Percentiles rank a stretch among this genome's conserved stretches.
Evolutionary conservation across 768 basidiomycete species (phyloP).

Genomic region (Auricularia cornea): DNA sequence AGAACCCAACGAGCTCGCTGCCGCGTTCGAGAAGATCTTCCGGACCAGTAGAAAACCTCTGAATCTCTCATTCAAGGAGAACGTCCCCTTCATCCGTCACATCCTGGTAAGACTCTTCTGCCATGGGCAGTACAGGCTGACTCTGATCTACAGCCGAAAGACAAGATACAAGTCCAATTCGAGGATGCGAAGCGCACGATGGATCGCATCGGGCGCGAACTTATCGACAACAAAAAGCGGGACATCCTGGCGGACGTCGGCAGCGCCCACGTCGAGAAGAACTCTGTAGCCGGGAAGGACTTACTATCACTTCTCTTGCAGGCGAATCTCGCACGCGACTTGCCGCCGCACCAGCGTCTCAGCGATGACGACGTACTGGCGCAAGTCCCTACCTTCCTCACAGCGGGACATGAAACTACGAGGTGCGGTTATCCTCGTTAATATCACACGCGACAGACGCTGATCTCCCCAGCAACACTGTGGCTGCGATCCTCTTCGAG

Average conservation of each 20-base stretch:
- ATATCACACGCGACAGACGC: too few relatives aligned
- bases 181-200: conserved; percentile 4
- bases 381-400: conserved; percentile 51
- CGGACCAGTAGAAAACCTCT: too few relatives aligned
- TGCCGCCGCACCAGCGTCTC: conserved; percentile 17
- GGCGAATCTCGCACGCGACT: conserved; percentile 24
- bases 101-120: not conserved
- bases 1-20: conserved; percentile 20
- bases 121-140: not conserved
- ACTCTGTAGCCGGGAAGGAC: conserved; percentile 14
- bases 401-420: conserved; percentile 28
- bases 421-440: too few relatives aligned
- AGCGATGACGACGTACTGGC: conserved; percentile 24
- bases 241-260: conserved; percentile 12
- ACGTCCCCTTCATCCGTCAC: not conserved
- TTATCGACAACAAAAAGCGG: conserved; percentile 26
- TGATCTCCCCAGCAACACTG: too few relatives aligned
- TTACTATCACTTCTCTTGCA: conserved; percentile 21
- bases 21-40: conserved; percentile 22
- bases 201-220: conserved; percentile 19
- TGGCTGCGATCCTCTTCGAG: conserved; percentile 15
- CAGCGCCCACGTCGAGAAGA: not conserved
- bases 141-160: not conserved
- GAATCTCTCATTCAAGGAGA: not conserved
- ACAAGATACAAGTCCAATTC: not conserved